Conservation (phyloP, 2,329 filamentous ascomycete species). For the Simplicillium sp. region DNA sequence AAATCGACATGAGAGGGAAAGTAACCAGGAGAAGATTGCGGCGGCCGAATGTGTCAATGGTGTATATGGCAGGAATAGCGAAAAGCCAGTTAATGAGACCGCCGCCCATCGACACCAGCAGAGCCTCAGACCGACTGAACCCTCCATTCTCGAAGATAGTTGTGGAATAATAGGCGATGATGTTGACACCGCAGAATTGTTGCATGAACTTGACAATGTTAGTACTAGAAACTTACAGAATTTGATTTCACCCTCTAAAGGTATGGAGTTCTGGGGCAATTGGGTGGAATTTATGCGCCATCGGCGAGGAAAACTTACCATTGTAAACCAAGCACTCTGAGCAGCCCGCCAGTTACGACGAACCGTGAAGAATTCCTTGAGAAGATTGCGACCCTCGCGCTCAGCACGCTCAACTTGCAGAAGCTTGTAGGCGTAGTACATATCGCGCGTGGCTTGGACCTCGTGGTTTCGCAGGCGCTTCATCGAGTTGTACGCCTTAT, state of each 20-base stretch:
- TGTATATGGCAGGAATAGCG: constrained; percentile 47
- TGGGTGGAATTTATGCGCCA: constrained; percentile 10
- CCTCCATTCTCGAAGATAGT: constrained; percentile 30
- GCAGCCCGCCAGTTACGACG: constrained; percentile 25
- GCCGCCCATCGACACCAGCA: constrained; percentile 46
- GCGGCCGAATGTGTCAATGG: constrained; percentile 49
- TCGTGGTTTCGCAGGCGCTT: constrained; percentile 33
- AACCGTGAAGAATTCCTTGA: constrained; percentile 27
- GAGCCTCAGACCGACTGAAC: constrained; percentile 28
- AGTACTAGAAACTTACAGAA: constrained; percentile 22
- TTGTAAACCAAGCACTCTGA: constrained; percentile 24
- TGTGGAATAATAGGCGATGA: constrained; percentile 47
- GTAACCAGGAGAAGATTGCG: constrained; percentile 46
- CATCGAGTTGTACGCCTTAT: constrained; percentile 34
- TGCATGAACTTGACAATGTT: constrained; percentile 37
- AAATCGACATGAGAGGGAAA: constrained; percentile 48
- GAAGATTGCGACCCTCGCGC: constrained; percentile 16
- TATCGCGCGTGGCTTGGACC: constrained; percentile 39
- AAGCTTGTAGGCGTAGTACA: constrained; percentile 37
- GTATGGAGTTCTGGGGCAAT: not conserved
- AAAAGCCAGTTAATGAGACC: constrained; percentile 49
- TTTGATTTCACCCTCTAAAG: no score
- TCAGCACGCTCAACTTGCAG: constrained; percentile 19
- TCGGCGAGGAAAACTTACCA: constrained; percentile 31
- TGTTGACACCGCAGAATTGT: constrained; percentile 35